These are phyloP conservation scores for Lavandula angustifolia DNA, from an alignment of 257 asterid species.

Conservation along the genomic window DNA sequence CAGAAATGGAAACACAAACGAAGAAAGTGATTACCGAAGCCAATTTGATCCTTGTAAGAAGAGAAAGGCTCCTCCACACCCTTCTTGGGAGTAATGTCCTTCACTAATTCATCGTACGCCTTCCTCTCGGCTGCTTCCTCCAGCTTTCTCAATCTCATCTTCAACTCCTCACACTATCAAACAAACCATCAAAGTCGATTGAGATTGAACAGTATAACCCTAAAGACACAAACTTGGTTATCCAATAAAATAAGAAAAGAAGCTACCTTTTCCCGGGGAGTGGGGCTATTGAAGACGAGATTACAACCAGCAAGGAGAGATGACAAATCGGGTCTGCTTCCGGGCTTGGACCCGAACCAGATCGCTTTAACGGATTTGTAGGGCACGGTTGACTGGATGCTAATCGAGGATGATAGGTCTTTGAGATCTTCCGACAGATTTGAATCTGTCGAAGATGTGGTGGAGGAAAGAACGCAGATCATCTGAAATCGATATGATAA, in stretches of 20 bases:
- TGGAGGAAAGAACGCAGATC: too few relatives aligned
- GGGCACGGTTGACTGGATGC: slow-evolving; percentile 46
- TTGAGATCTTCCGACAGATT: slow-evolving; percentile 55
- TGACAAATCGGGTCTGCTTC: slow-evolving; percentile 48
- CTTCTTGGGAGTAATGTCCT: slow-evolving; percentile 78
- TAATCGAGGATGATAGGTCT: slow-evolving; percentile 57
- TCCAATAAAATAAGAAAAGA: background rate
- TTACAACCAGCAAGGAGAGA: slow-evolving; percentile 51
- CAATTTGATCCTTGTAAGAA: slow-evolving; percentile 92
- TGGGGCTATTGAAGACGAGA: slow-evolving; percentile 69
- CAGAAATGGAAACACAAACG: background rate
- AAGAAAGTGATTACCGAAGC: slow-evolving; percentile 67
- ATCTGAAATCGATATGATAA: slow-evolving; percentile 58
- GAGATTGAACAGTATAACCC: background rate
- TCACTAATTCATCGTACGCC: too few relatives aligned
- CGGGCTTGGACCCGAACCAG: slow-evolving; percentile 58
- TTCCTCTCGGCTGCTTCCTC: slow-evolving; percentile 77
- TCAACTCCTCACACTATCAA: slow-evolving; percentile 69
- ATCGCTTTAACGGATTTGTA: slow-evolving; percentile 62
- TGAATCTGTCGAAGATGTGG: too few relatives aligned
- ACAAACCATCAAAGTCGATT: background rate
- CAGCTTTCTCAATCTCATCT: slow-evolving; percentile 70
- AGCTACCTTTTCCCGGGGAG: slow-evolving; percentile 75
- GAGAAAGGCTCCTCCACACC: slow-evolving; percentile 80
- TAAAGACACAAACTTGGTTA: too few relatives aligned